These are phyloP conservation scores for Boletus reticuloceps DNA, from an alignment of 768 basidiomycete species.

Conservation along the genomic window DNA sequence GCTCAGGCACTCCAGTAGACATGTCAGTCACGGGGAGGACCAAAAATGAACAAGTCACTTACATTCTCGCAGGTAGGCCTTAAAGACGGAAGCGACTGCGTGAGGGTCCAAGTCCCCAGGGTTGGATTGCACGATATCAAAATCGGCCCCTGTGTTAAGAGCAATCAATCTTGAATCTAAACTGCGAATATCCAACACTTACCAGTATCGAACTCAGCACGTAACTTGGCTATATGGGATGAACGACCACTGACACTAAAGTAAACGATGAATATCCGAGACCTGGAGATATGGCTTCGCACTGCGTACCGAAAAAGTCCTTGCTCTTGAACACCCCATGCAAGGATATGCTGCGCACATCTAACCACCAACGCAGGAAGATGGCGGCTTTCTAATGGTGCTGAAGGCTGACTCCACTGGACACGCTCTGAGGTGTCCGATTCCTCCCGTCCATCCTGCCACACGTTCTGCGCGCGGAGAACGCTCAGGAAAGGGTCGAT, in stretches of 20 bases:
- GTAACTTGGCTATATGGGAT: constrained; percentile 72
- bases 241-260: constrained; percentile 78
- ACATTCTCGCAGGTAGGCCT: constrained; percentile 91
- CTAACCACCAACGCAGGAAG: constrained; percentile 78
- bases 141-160: constrained; percentile 68
- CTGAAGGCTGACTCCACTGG: constrained; percentile 19
- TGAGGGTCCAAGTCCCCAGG: constrained; percentile 93
- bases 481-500: constrained; percentile 29
- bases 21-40: constrained; percentile 4
- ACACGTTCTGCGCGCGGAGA: constrained; percentile 6
- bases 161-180: constrained; percentile 3
- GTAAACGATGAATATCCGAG: constrained; percentile 7
- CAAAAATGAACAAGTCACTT: constrained; percentile 35
- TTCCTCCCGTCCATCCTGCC: background rate
- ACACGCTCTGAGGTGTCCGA: background rate
- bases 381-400: constrained; percentile 44
- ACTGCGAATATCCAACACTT: constrained; percentile 17
- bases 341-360: constrained; percentile 77
- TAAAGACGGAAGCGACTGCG: constrained; percentile 90
- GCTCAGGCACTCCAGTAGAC: constrained; percentile 70
- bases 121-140: constrained; percentile 70
- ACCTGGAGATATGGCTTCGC: background rate
- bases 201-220: constrained; percentile 82
- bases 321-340: constrained; percentile 85
- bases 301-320: constrained; percentile 74